Evolutionary conservation across 306 rosid species (phyloP), one percentile per base, ranked within the genome.

Genomic region (Adenanthera pavonina): DNA sequence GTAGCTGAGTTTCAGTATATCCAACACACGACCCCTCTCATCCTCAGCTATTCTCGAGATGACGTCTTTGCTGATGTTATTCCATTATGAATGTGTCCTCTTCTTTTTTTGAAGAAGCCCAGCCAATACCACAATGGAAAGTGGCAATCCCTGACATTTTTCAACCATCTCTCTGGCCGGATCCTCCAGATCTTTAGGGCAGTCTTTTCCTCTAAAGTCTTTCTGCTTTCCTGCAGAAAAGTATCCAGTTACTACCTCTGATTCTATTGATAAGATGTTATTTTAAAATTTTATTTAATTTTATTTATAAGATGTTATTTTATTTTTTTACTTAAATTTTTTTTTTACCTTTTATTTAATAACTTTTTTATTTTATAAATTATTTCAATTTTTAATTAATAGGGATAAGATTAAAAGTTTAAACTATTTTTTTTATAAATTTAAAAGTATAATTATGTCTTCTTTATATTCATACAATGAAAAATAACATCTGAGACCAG

Each of bases 1-100:
- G 33, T 78, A 78, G 47, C 82, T 69, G 16, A 44, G 71, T 34
- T 15, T 68, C 12, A 85, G 49, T 3, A 64, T 9, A 1, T 76
- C 12, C 69, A 6, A 33, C 0, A 51, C 53, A 0, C 33, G 0
- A 0, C 57, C 57, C n/a, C 1, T 5, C n/a, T 52, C 19, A 15
- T 52, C 57, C 57, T 52, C 57, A 3, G 57, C 57, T 13, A 52
- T 52, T 16, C 13, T 52, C 6, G 57, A 13, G 0, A 25, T 53
- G 6, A 30, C 76, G 3, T 78, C 11, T 8, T 43, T 51, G 12
- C 8, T 8, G 5, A 20, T 12, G 3, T 14, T 19, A 0, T 12
- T 16, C 81, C 81, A 67, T 14, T 9, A 52, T 8, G 15, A 8
- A 1, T 68, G 15, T 1, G 53, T 41, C 38, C 11, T 43, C 9